phyloP scores from a whole-genome alignment of 1,284 basidiomycete genomes.

The Pseudozyma sp. region DNA sequence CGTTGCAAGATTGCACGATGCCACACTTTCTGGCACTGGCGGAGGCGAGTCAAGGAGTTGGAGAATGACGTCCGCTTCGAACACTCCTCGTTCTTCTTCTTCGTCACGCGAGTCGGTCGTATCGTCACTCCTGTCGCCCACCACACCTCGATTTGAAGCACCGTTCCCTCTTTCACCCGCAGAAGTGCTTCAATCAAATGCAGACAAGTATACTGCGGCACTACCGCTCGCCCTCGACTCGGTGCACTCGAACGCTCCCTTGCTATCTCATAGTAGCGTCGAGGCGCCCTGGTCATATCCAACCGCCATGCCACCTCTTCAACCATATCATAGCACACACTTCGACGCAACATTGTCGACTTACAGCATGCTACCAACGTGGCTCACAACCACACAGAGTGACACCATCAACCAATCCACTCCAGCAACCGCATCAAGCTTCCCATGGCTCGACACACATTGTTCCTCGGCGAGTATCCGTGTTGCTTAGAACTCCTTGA shows the following conservation, averaged over 20 bases:
- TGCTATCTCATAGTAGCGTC: background rate
- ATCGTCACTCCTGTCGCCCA: slow-evolving; percentile 18
- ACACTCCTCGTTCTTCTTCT: background rate
- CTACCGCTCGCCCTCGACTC: too few relatives aligned
- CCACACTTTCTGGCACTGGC: background rate
- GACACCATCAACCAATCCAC: background rate
- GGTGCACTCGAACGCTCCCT: background rate
- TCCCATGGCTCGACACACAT: background rate
- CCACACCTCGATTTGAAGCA: slow-evolving; percentile 15
- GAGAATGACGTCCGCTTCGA: background rate
- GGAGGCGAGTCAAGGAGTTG: background rate
- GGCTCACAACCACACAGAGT: background rate
- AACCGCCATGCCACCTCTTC: background rate
- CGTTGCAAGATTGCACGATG: background rate
- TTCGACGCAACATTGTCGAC: background rate
- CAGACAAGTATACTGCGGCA: too few relatives aligned
- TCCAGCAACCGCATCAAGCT: background rate
- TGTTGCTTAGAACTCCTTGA: slow-evolving; percentile 9
- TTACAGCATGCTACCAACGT: background rate
- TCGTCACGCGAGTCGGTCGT: slow-evolving; percentile 16
- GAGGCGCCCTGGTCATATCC: background rate
- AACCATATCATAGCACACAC: background rate
- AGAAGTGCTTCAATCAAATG: background rate
- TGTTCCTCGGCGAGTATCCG: slow-evolving; percentile 46
- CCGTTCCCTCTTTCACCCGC: background rate